A percentile compares a stretch with the other conserved stretches of the same genome.
Conservation (phyloP, 768 basidiomycete genomes). For the Termitomyces sp. region DNA sequence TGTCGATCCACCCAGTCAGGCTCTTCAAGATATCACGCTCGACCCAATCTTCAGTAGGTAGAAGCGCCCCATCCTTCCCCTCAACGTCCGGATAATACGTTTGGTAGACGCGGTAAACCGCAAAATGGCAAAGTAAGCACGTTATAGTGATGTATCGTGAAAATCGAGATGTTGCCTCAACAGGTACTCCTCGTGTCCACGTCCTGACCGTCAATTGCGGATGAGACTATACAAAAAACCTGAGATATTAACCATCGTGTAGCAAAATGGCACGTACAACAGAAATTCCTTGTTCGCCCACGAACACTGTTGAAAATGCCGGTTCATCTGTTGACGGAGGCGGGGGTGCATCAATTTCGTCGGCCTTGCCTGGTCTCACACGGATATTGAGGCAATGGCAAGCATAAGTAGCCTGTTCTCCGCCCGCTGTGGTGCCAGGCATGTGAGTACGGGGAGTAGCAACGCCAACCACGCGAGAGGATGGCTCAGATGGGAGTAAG, state of each 20-base stretch:
- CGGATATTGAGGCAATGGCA: slow-evolving; percentile 73
- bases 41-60: slow-evolving; percentile 73
- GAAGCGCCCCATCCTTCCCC: slow-evolving; percentile 53
- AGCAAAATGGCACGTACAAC: slow-evolving; percentile 41
- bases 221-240: slow-evolving; percentile 42
- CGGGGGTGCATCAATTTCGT: slow-evolving; percentile 26
- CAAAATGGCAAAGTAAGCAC: slow-evolving; percentile 61
- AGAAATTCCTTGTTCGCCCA: slow-evolving; percentile 60
- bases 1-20: slow-evolving; percentile 67
- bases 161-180: slow-evolving; percentile 40
- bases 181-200: slow-evolving; percentile 37
- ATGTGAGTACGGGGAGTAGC: slow-evolving; percentile 16
- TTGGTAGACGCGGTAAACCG: slow-evolving; percentile 67
- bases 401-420: slow-evolving; percentile 30
- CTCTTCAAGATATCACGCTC: slow-evolving; percentile 69
- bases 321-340: slow-evolving; percentile 27
- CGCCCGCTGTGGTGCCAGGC: slow-evolving; percentile 21
- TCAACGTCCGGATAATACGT: slow-evolving; percentile 51
- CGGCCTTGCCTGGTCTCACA: slow-evolving; percentile 34
- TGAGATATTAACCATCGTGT: slow-evolving; percentile 6
- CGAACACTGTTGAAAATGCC: slow-evolving; percentile 50
- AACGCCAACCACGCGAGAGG: slow-evolving; percentile 4
- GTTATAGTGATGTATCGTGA: slow-evolving; percentile 59
- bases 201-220: slow-evolving; percentile 66
- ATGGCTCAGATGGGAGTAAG: slow-evolving; percentile 13